Percentiles rank a stretch among this genome's conserved stretches.
phyloP scores from a whole-genome alignment of 1,139 yeast genomes.

The Magnusiomyces sp. region DNA sequence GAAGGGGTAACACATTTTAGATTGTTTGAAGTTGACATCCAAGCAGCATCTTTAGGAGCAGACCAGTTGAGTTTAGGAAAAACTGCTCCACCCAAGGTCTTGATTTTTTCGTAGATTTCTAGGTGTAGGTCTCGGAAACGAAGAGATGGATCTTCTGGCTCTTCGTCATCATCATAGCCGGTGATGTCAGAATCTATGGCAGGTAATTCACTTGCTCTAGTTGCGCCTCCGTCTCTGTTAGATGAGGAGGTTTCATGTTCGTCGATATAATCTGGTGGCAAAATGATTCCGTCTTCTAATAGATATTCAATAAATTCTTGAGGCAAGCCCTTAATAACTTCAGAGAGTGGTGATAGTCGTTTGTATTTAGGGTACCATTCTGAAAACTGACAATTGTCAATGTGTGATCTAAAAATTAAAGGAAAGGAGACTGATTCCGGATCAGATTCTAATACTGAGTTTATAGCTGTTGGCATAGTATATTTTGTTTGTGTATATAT shows the following conservation, averaged over 20 bases:
- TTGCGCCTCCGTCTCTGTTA: constrained; percentile 7
- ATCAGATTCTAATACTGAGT: neutral
- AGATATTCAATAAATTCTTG: constrained; percentile 59
- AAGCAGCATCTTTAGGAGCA: constrained; percentile 86
- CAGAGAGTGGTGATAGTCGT: constrained; percentile 42
- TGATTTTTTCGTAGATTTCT: constrained; percentile 50
- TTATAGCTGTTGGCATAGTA: too few relatives aligned
- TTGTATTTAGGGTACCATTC: constrained; percentile 59
- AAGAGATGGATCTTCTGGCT: constrained; percentile 27
- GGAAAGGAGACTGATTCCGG: constrained; percentile 3
- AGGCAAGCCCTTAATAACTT: constrained; percentile 59
- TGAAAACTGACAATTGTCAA: constrained; percentile 63
- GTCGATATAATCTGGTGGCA: constrained; percentile 40
- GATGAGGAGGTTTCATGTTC: constrained; percentile 17
- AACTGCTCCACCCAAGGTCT: constrained; percentile 48
- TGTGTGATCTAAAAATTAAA: constrained; percentile 30
- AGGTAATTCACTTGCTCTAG: constrained; percentile 18
- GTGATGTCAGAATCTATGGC: constrained; percentile 12
- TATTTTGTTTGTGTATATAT: too few relatives aligned
- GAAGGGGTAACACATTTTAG: constrained; percentile 60
- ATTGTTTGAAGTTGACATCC: constrained; percentile 78
- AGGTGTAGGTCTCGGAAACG: constrained; percentile 55
- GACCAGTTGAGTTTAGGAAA: constrained; percentile 95
- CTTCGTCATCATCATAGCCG: constrained; percentile 37
- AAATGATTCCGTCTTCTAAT: constrained; percentile 62